Conservation (phyloP, 1,284 basidiomycete species). For the Ustilago nuda region DNA sequence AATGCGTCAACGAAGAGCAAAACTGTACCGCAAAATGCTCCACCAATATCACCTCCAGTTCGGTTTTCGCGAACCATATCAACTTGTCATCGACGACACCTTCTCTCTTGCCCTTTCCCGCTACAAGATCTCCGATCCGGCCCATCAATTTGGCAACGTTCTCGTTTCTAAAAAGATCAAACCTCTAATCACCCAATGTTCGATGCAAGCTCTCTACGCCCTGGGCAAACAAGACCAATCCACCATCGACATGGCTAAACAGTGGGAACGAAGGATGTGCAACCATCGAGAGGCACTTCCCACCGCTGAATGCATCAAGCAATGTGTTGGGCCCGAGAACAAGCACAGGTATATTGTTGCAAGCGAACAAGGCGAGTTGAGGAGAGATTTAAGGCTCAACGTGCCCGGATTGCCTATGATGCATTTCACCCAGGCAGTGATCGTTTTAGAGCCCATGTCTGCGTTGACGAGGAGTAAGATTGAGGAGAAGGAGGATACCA, state of each 20-base stretch:
- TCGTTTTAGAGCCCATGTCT: constrained; percentile 68
- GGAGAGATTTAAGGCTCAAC: constrained; percentile 40
- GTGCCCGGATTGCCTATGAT: constrained; percentile 61
- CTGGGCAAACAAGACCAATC: constrained; percentile 36
- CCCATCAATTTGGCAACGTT: constrained; percentile 52
- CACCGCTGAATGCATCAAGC: constrained; percentile 83
- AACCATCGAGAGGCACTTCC: constrained; percentile 87
- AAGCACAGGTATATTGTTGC: constrained; percentile 67
- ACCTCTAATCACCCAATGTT: constrained; percentile 67
- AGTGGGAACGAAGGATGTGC: constrained; percentile 90
- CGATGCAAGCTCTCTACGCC: constrained; percentile 65
- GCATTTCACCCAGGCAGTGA: constrained; percentile 65
- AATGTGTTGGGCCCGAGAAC: constrained; percentile 63
- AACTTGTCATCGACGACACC: constrained; percentile 64
- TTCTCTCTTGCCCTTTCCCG: constrained; percentile 58
- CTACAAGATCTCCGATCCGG: constrained; percentile 52
- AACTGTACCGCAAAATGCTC: constrained; percentile 64
- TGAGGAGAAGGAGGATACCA: constrained; percentile 48
- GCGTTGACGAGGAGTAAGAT: constrained; percentile 54
- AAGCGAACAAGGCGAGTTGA: constrained; percentile 39
- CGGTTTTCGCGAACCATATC: constrained; percentile 65
- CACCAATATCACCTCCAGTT: constrained; percentile 64
- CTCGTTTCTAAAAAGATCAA: constrained; percentile 60
- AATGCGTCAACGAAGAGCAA: constrained; percentile 67
- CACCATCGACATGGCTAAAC: constrained; percentile 85